These are phyloP conservation scores for Tetrahymena borealis DNA, from an alignment of 73 alveolate species.

Conservation along the genomic window DNA sequence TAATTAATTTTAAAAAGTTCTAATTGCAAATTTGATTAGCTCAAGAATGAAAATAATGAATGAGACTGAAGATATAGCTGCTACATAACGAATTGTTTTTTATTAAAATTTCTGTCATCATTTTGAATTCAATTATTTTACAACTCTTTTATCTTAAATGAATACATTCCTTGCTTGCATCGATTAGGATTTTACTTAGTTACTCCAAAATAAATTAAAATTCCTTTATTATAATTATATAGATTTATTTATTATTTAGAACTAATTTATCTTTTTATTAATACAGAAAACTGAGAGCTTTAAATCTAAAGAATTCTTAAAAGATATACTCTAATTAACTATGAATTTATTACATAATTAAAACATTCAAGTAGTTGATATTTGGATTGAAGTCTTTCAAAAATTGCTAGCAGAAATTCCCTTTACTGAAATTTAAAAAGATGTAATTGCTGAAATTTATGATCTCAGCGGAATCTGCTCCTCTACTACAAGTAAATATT, in stretches of 20 bases:
- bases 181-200: neutral
- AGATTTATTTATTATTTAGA: neutral
- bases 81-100: constrained; percentile 1
- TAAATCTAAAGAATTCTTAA: neutral
- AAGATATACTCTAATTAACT: neutral
- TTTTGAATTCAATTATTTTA: too few relatives aligned
- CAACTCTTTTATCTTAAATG: neutral
- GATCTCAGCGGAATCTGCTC: neutral
- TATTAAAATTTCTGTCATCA: too few relatives aligned
- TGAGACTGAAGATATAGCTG: neutral
- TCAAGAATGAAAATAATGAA: neutral
- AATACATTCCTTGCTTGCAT: neutral
- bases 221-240: neutral
- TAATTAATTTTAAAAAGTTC: neutral
- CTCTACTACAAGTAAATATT: neutral
- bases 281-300: neutral
- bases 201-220: neutral
- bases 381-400: neutral
- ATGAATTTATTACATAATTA: neutral
- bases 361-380: neutral
- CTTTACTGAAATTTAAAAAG: neutral
- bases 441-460: neutral
- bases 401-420: neutral
- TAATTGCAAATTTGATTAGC: neutral
- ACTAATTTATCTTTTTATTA: neutral